Evolutionary conservation across 2,329 filamentous ascomycete genomes (phyloP), one percentile per base, ranked within the genome.

Genomic region (Aureobasidium sp.): DNA sequence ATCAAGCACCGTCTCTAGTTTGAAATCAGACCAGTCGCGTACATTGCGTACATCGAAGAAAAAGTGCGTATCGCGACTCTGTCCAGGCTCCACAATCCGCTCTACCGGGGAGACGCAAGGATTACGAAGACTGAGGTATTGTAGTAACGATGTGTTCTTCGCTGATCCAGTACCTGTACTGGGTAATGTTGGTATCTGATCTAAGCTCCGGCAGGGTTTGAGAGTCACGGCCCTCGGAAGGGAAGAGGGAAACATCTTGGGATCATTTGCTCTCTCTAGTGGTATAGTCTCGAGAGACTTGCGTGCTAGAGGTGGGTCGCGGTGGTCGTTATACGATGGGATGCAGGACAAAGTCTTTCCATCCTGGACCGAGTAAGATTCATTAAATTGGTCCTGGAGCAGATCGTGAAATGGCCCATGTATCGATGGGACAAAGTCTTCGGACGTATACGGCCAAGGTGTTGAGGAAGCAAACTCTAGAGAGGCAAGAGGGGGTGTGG

Each of bases 31-130:
- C 93, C 93, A 96, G 63, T 85, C 82, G 64, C 89, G 85, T 65
- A 96, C 79, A 71, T 95, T 93, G 66, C 93, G 88, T 61, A 95
- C 82, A 69, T 97, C 93, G 89, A 90, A 96, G 93, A 93, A 97
- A 74, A 93, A 96, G 77, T 95, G 86, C 72, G 87, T 90, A 68
- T 82, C 87, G 74, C 80, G 82, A 69, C 80, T 85, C 71, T 84
- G 88, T 75, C 85, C 71, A 70, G 87, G 86, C 62, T 87, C 89
- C 66, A 93, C 83, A 35, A 66, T 66, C 66, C 87, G 88, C 69
- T 87, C 87, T 38, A 95, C 90, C 35, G 96, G 79, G 42, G 87
- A 87, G 19, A 92, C 88, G 23, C 90, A 86, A 21, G 92, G 91
- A 70, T 95, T 96, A 62, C 88, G 76, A 0, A 81, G 79, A 2